phyloP scores from a whole-genome alignment of 1,284 basidiomycete species.

The Microbotryum intermedium region DNA sequence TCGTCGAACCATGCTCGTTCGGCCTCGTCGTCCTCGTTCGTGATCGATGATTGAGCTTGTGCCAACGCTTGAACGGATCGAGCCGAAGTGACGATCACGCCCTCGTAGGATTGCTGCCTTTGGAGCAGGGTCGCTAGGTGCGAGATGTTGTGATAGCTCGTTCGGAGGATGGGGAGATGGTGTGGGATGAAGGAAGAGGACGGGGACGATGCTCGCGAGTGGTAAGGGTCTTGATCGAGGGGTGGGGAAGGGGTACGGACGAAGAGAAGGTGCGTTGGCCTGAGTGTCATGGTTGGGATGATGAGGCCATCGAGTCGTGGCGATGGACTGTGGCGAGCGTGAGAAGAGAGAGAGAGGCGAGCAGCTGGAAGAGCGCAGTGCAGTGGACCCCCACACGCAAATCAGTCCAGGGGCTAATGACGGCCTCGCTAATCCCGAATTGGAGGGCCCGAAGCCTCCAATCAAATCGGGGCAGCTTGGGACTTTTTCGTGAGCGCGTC shows the following conservation, averaged over 20 bases:
- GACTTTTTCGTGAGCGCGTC: neutral
- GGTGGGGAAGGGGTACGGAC: slow-evolving; percentile 25
- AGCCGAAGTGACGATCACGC: slow-evolving; percentile 63
- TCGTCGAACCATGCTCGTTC: slow-evolving; percentile 3
- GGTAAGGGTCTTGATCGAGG: slow-evolving; percentile 47
- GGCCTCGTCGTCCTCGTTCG: neutral
- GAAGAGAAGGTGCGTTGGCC: slow-evolving; percentile 19
- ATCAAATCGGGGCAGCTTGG: neutral
- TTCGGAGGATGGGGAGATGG: slow-evolving; percentile 60
- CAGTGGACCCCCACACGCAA: too few species aligned
- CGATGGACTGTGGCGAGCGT: neutral
- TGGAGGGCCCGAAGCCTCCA: too few species aligned
- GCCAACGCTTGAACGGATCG: slow-evolving; percentile 61
- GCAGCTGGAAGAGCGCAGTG: neutral
- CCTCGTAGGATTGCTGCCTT: slow-evolving; percentile 41
- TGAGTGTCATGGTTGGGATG: neutral
- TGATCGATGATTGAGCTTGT: neutral
- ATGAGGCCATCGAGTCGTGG: too few species aligned
- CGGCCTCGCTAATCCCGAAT: too few species aligned
- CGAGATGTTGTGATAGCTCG: slow-evolving; percentile 48
- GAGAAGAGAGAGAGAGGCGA: neutral
- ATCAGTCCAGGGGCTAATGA: too few species aligned
- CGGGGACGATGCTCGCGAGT: slow-evolving; percentile 32
- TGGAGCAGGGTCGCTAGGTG: slow-evolving; percentile 45
- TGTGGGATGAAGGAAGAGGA: slow-evolving; percentile 31